Percentiles rank a stretch among this genome's conserved stretches.
These are phyloP conservation scores for Phyllostachys edulis DNA, from an alignment of 176 grass and related monocot species.

Conservation along the genomic window DNA sequence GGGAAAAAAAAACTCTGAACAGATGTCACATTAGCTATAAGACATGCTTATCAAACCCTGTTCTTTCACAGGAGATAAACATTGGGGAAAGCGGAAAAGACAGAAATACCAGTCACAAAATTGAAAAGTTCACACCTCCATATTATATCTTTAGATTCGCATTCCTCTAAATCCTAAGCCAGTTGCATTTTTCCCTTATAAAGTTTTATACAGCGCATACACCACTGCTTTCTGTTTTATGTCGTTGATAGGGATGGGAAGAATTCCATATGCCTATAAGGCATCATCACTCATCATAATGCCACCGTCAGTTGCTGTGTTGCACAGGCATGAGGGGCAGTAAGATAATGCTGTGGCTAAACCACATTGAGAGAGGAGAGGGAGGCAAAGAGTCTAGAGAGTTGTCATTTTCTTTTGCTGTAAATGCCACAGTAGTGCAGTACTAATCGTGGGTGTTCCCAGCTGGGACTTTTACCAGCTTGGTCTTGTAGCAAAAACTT, in stretches of 20 bases:
- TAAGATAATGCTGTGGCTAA: background rate
- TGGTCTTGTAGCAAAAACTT: background rate
- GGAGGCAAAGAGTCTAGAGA: background rate
- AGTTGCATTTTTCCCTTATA: background rate
- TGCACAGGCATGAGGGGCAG: background rate
- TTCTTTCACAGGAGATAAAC: background rate
- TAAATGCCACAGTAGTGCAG: background rate
- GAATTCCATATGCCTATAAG: background rate
- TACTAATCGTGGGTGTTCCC: background rate
- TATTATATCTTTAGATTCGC: background rate
- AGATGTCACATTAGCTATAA: background rate
- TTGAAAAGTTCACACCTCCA: background rate
- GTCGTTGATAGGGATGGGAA: background rate
- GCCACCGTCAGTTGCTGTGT: background rate
- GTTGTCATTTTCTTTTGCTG: background rate
- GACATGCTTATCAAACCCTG: background rate
- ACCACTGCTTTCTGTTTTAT: conserved; percentile 9
- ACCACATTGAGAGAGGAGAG: background rate
- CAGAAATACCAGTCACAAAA: background rate
- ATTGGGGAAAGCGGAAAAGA: background rate
- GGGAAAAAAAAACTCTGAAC: background rate
- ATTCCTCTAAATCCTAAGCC: background rate
- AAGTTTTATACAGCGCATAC: background rate
- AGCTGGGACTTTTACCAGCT: background rate
- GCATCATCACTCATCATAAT: background rate